Percentiles rank a stretch among this genome's conserved stretches.
Evolutionary conservation across 352 stramenopile genomes (phyloP).

Genomic region (Elongisporangium anandrum): DNA sequence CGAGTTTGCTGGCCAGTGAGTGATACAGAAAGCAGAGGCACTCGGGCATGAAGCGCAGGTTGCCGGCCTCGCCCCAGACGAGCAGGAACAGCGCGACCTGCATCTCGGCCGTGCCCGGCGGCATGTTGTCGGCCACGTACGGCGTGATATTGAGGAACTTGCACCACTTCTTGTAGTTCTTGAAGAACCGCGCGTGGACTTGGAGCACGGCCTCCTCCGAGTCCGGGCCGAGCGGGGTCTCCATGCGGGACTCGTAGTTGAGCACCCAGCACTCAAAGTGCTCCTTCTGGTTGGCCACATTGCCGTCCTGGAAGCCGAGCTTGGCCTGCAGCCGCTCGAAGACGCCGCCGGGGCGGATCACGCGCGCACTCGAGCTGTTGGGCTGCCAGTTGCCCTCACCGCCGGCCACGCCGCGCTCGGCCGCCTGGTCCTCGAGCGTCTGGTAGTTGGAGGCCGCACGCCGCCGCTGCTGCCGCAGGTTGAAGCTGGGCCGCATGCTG

Average conservation of each 20-base stretch:
- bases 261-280: conserved; percentile 82
- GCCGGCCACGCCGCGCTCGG: conserved; percentile 26
- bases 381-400: no score
- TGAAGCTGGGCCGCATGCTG: conserved; percentile 14
- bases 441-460: conserved; percentile 79
- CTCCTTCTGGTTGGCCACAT: conserved; percentile 81
- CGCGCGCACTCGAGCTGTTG: no score
- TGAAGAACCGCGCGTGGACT: conserved; percentile 93
- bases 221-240: conserved; percentile 18
- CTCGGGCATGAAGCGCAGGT: conserved; percentile 88
- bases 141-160: conserved; percentile 87
- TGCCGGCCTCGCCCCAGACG: conserved; percentile 82
- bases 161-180: conserved; percentile 95
- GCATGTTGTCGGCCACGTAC: conserved; percentile 52
- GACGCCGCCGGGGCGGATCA: conserved; percentile 14
- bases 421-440: conserved; percentile 59
- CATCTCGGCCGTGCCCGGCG: conserved; percentile 28
- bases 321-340: conserved; percentile 82
- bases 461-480: conserved; percentile 23
- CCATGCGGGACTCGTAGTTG: conserved; percentile 76
- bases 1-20: conserved; percentile 67
- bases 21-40: conserved; percentile 89
- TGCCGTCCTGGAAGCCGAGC: conserved; percentile 86
- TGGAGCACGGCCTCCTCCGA: conserved; percentile 57
- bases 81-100: conserved; percentile 82